These are phyloP conservation scores for Paragyromitra xinjiangensis DNA, from an alignment of 495 filamentous ascomycete species.

Conservation along the genomic window DNA sequence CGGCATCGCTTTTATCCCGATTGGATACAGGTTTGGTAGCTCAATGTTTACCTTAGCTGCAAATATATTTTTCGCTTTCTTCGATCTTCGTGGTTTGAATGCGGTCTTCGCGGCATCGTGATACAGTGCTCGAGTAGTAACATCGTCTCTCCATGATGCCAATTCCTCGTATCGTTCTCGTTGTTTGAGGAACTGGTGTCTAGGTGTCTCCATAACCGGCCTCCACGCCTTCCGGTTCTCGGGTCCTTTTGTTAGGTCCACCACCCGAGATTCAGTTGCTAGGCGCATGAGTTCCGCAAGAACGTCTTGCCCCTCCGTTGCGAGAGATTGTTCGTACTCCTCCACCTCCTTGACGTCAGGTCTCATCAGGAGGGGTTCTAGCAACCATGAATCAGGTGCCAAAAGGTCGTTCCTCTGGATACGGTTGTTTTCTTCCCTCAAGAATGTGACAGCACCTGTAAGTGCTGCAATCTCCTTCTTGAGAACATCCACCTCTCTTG, in stretches of 20 bases:
- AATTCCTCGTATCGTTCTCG: slow-evolving; percentile 70
- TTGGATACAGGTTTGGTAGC: slow-evolving; percentile 58
- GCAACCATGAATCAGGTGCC: slow-evolving; percentile 69
- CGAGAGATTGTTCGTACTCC: slow-evolving; percentile 68
- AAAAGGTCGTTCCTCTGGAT: slow-evolving; percentile 70
- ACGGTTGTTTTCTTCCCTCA: slow-evolving; percentile 79
- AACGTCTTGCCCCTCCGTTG: slow-evolving; percentile 74
- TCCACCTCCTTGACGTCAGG: slow-evolving; percentile 63
- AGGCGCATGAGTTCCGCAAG: slow-evolving; percentile 76
- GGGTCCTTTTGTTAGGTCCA: slow-evolving; percentile 63
- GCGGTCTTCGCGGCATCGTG: slow-evolving; percentile 61
- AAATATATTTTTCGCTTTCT: slow-evolving; percentile 58
- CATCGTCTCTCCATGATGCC: slow-evolving; percentile 68
- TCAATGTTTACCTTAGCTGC: slow-evolving; percentile 64
- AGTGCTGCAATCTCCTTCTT: slow-evolving; percentile 74
- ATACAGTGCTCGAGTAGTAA: slow-evolving; percentile 63
- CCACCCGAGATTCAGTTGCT: slow-evolving; percentile 67
- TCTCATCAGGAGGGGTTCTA: slow-evolving; percentile 71
- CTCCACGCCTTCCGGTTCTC: slow-evolving; percentile 69
- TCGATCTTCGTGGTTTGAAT: slow-evolving; percentile 60
- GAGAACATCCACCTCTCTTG: slow-evolving; percentile 77
- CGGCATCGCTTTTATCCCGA: slow-evolving; percentile 34
- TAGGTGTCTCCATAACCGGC: slow-evolving; percentile 66
- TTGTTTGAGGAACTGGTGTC: slow-evolving; percentile 68
- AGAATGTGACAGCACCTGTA: slow-evolving; percentile 77